Evolutionary conservation across 768 basidiomycete genomes (phyloP).

Genomic region (Floccularia luteovirens): DNA sequence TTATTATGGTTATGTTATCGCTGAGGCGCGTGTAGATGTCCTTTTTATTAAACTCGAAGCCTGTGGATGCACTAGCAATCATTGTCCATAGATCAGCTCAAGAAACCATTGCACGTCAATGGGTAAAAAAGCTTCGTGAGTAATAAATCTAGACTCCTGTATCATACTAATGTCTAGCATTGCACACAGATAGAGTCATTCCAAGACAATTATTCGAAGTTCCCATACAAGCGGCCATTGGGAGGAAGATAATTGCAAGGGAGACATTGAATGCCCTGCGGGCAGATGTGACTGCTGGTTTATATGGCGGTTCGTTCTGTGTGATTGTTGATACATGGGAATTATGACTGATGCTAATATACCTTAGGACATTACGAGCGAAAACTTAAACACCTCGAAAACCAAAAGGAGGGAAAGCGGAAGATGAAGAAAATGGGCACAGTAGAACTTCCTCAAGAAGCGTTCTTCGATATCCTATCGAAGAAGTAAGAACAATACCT

Average conservation of each 20-base stretch:
- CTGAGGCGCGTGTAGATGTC: slow-evolving; percentile 51
- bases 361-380: slow-evolving; percentile 78
- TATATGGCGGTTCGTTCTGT: slow-evolving; percentile 67
- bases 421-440: slow-evolving; percentile 83
- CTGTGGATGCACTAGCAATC: slow-evolving; percentile 89
- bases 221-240: slow-evolving; percentile 90
- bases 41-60: slow-evolving; percentile 82
- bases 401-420: slow-evolving; percentile 91
- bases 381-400: slow-evolving; percentile 81
- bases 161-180: slow-evolving; percentile 1
- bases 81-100: slow-evolving; percentile 83
- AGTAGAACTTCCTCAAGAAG: slow-evolving; percentile 90
- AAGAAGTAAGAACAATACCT: slow-evolving; percentile 24
- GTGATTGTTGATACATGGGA: slow-evolving; percentile 6
- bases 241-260: slow-evolving; percentile 80
- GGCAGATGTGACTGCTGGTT: slow-evolving; percentile 89
- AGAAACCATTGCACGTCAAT: slow-evolving; percentile 65
- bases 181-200: slow-evolving; percentile 71
- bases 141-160: slow-evolving; percentile 6
- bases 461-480: slow-evolving; percentile 85
- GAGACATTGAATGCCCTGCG: slow-evolving; percentile 82
- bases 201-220: slow-evolving; percentile 92
- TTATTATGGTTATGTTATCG: not conserved
- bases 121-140: slow-evolving; percentile 92
- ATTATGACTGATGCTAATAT: slow-evolving; percentile 2